Conservation (phyloP, 1,284 basidiomycete genomes). For the Anthracocystis walkeri region DNA sequence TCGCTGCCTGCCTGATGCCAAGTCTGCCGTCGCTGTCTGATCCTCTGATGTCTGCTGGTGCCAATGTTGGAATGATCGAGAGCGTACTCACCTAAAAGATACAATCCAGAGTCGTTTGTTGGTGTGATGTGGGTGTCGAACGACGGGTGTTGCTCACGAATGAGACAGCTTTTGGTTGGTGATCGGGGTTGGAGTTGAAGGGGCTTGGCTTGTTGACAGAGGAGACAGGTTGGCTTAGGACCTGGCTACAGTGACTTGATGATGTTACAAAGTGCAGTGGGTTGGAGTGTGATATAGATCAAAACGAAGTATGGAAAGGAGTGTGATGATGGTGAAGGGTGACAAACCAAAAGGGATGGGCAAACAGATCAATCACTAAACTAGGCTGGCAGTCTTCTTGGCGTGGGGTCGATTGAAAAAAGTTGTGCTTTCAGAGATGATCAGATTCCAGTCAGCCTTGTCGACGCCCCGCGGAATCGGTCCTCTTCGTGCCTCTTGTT, state of each 20-base stretch:
- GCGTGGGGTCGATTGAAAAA: conserved; percentile 15
- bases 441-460: not conserved
- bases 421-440: no score
- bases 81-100: conserved; percentile 24
- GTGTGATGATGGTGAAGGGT: conserved; percentile 17
- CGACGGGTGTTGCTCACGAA: conserved; percentile 17
- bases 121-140: conserved; percentile 10
- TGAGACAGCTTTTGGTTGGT: conserved; percentile 34
- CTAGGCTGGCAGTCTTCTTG: conserved; percentile 18
- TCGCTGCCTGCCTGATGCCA: conserved; percentile 1
- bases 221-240: conserved; percentile 49
- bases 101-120: conserved; percentile 17
- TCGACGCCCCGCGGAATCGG: not conserved
- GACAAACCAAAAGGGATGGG: not conserved
- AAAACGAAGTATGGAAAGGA: conserved; percentile 11
- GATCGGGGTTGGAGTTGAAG: not conserved
- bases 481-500: no score
- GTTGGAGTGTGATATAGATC: conserved; percentile 14
- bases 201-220: conserved; percentile 21
- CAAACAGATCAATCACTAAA: not conserved
- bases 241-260: conserved; percentile 27
- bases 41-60: no score
- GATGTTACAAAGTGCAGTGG: conserved; percentile 9
- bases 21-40: conserved; percentile 3
- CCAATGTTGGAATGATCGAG: not conserved